phyloP scores from a whole-genome alignment of 73 alveolate genomes.

The Tetrahymena thermophila region DNA sequence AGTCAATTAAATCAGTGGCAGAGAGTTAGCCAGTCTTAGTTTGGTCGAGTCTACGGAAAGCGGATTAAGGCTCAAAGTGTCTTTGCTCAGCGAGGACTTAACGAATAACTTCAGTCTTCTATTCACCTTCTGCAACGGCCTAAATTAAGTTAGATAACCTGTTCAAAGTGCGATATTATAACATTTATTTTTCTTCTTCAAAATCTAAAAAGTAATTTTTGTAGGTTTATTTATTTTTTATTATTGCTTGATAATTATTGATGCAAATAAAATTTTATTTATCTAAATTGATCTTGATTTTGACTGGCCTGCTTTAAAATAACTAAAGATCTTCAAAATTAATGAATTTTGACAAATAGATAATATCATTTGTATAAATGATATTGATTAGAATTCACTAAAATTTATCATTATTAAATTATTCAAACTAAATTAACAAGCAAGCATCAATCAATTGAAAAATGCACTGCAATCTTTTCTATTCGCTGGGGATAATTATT shows the following conservation, averaged over 20 bases:
- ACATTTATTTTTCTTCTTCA: background rate
- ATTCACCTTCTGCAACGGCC: constrained; percentile 57
- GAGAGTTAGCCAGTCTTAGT: constrained; percentile 5
- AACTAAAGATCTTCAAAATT: background rate
- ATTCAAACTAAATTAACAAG: too few species aligned
- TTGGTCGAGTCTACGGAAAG: constrained; percentile 55
- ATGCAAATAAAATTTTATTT: background rate
- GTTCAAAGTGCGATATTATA: background rate
- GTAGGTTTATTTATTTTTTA: background rate
- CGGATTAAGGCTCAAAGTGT: constrained; percentile 65
- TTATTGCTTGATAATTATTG: background rate
- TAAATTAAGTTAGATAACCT: constrained; percentile 52
- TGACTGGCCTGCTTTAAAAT: background rate
- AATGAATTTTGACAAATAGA: background rate
- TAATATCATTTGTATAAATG: too few species aligned
- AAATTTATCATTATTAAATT: too few species aligned
- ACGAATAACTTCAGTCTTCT: constrained; percentile 47
- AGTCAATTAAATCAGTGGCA: constrained; percentile 6
- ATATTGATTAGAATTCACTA: background rate
- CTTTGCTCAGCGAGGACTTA: constrained; percentile 44
- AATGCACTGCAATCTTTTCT: background rate
- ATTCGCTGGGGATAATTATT: background rate
- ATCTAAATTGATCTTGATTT: background rate
- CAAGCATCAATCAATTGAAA: too few species aligned
- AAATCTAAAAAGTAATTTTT: background rate